These are phyloP conservation scores for Echinosophora koreensis DNA, from an alignment of 306 rosid genomes.

Conservation along the genomic window DNA sequence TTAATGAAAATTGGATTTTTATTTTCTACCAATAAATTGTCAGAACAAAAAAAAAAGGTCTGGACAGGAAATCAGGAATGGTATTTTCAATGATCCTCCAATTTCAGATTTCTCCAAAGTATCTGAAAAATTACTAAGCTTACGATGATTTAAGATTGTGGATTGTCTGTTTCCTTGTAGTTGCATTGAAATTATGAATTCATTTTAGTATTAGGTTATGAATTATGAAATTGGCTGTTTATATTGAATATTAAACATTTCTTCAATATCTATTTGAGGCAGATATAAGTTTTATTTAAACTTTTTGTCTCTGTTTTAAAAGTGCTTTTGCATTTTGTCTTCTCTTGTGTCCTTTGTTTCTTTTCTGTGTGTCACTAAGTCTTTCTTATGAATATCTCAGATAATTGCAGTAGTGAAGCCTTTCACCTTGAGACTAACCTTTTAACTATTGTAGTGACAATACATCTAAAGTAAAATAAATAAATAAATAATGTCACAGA, in stretches of 20 bases:
- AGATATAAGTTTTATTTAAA: neutral
- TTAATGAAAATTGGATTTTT: neutral
- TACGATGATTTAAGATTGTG: neutral
- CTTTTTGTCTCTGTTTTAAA: neutral
- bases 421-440: neutral
- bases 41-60: neutral
- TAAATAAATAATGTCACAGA: neutral
- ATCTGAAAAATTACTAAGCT: neutral
- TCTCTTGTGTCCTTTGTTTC: neutral
- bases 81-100: conserved; percentile 7
- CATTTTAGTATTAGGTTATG: neutral
- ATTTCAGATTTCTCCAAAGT: conserved; percentile 8
- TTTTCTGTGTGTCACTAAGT: neutral
- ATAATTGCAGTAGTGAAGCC: neutral
- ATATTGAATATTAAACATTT: neutral
- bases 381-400: neutral
- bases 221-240: neutral
- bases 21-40: neutral
- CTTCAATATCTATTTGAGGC: neutral
- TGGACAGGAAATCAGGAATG: neutral
- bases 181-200: conserved; percentile 20
- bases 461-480: neutral
- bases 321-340: neutral
- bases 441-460: conserved; percentile 1
- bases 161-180: neutral